Percentiles rank a stretch among this genome's conserved stretches.
phyloP scores from a whole-genome alignment of 2,329 filamentous ascomycete species.

The Diplodia mutila region DNA sequence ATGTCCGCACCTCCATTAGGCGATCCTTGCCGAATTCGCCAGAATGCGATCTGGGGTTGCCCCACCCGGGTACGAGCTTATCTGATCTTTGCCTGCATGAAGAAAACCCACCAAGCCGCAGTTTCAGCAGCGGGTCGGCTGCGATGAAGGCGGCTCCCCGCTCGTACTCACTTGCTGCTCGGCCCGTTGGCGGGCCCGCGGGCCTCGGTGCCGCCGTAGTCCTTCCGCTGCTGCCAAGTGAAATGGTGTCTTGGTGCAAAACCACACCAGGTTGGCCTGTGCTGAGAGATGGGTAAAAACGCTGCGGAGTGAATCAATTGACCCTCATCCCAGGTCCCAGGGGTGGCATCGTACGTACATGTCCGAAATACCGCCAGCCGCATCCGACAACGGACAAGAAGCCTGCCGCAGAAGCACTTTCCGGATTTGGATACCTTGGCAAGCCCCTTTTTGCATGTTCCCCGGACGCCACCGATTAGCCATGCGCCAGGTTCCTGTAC shows the following conservation, averaged over 20 bases:
- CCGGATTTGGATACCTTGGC: not conserved
- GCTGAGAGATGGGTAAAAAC: no score
- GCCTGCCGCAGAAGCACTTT: not conserved
- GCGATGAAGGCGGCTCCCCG: not conserved
- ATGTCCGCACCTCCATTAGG: slow-evolving; percentile 1
- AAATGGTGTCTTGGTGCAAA: not conserved
- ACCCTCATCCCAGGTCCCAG: no score
- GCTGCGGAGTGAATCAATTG: not conserved
- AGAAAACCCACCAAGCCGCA: not conserved
- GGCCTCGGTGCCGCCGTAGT: slow-evolving; percentile 12
- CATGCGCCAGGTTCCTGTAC: not conserved
- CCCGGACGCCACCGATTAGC: not conserved
- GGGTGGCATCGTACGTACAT: not conserved
- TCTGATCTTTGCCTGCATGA: slow-evolving; percentile 7
- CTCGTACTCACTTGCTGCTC: not conserved
- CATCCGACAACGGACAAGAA: not conserved
- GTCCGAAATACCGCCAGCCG: not conserved
- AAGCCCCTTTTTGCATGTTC: not conserved
- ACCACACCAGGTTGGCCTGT: not conserved
- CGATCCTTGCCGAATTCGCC: not conserved
- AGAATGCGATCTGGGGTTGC: not conserved
- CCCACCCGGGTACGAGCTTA: slow-evolving; percentile 8
- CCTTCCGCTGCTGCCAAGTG: slow-evolving; percentile 3
- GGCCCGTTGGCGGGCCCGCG: not conserved
- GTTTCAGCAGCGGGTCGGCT: slow-evolving; percentile 2